These are phyloP conservation scores for Didymella segeticola DNA, from an alignment of 2,329 filamentous ascomycete species.

Conservation along the genomic window DNA sequence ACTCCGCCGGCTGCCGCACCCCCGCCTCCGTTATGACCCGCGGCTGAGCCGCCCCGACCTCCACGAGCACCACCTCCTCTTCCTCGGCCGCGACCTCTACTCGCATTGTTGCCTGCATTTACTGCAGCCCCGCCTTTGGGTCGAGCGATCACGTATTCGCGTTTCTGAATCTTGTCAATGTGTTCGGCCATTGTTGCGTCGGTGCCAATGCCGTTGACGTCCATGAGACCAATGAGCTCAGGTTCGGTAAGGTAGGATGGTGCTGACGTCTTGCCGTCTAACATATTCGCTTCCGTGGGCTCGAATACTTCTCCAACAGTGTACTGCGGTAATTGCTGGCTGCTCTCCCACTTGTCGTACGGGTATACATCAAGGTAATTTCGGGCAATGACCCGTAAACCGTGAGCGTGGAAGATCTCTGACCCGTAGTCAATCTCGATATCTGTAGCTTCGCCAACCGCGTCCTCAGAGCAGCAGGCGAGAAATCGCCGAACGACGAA, in stretches of 20 bases:
- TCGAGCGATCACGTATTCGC: slow-evolving; percentile 80
- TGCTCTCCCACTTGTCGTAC: slow-evolving; percentile 96
- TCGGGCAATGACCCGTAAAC: slow-evolving; percentile 81
- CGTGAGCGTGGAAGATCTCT: slow-evolving; percentile 82
- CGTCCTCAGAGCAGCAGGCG: slow-evolving; percentile 94
- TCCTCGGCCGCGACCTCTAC: slow-evolving; percentile 53
- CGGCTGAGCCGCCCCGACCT: slow-evolving; percentile 54
- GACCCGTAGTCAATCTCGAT: slow-evolving; percentile 84
- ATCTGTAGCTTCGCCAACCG: slow-evolving; percentile 83
- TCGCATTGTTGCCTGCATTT: slow-evolving; percentile 50
- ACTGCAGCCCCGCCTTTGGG: slow-evolving; percentile 50
- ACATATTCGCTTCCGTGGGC: slow-evolving; percentile 86
- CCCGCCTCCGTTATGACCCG: slow-evolving; percentile 51
- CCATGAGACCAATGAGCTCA: slow-evolving; percentile 95
- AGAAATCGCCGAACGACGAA: slow-evolving; percentile 91
- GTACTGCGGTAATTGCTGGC: slow-evolving; percentile 80
- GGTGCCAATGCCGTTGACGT: slow-evolving; percentile 96
- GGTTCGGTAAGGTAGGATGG: slow-evolving; percentile 92
- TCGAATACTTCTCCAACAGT: slow-evolving; percentile 81
- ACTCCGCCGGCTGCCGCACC: slow-evolving; percentile 57
- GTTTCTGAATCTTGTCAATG: slow-evolving; percentile 91
- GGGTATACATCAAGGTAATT: slow-evolving; percentile 97
- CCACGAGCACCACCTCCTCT: slow-evolving; percentile 47
- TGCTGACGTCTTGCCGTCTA: slow-evolving; percentile 85
- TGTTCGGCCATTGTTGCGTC: slow-evolving; percentile 99